phyloP scores from a whole-genome alignment of 495 filamentous ascomycete genomes.

The Penicillium canariense region DNA sequence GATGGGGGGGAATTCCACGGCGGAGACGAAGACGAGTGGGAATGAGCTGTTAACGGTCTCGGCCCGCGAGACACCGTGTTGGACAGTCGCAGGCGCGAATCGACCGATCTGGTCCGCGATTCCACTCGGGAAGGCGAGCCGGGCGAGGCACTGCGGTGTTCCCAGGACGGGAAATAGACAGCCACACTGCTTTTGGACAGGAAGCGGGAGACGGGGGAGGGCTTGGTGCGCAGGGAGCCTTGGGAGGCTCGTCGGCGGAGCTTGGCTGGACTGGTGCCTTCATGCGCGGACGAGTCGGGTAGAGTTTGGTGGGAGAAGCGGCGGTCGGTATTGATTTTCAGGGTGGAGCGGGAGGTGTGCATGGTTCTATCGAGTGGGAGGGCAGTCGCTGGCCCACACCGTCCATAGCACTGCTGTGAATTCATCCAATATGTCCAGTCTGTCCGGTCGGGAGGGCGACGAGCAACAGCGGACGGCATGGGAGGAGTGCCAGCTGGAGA shows the following conservation, averaged over 20 bases:
- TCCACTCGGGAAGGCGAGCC: conserved; percentile 28
- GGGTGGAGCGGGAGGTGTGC: conserved; percentile 22
- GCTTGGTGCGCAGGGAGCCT: conserved; percentile 39
- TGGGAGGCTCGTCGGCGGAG: conserved; percentile 42
- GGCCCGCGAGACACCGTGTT: conserved; percentile 35
- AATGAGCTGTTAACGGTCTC: conserved; percentile 32
- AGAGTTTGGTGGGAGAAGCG: conserved; percentile 19
- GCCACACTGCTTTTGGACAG: conserved; percentile 39
- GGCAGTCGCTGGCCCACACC: conserved; percentile 28
- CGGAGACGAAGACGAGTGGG: conserved; percentile 17
- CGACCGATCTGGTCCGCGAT: conserved; percentile 34
- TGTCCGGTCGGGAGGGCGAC: conserved; percentile 18
- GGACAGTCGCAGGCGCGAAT: conserved; percentile 39
- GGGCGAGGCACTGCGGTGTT: conserved; percentile 32
- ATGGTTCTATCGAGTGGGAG: conserved; percentile 31
- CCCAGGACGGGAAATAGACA: conserved; percentile 42
- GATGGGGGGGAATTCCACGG: conserved; percentile 29
- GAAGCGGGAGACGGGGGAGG: conserved; percentile 41
- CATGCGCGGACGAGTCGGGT: conserved; percentile 11
- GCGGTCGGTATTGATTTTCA: conserved; percentile 21
- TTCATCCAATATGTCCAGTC: conserved; percentile 39
- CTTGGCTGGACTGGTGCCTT: conserved; percentile 27
- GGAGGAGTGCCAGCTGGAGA: conserved; percentile 2
- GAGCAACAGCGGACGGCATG: conserved; percentile 18
- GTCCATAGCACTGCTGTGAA: conserved; percentile 39